Percentiles rank a stretch among this genome's conserved stretches.
phyloP scores from a whole-genome alignment of 805 yeast species.

The Osmozyma mogii region DNA sequence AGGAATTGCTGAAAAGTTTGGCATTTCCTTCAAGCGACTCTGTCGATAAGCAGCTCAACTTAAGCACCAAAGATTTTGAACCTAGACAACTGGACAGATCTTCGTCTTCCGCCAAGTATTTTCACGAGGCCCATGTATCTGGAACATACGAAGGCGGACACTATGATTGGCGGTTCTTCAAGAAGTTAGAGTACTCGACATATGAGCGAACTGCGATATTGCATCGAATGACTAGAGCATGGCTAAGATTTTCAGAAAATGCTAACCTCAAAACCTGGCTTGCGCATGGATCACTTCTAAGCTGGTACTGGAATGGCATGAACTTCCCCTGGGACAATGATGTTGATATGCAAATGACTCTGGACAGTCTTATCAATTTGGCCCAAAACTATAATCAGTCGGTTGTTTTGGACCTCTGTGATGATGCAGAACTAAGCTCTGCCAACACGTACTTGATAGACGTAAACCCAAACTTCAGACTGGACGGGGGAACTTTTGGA shows the following conservation, averaged over 20 bases:
- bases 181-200: slow-evolving; percentile 10
- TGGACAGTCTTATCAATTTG: slow-evolving; percentile 35
- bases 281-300: slow-evolving; percentile 58
- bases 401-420: slow-evolving; percentile 9
- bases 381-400: slow-evolving; percentile 41
- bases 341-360: slow-evolving; percentile 57
- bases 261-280: slow-evolving; percentile 49
- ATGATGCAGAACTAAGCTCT: too few species aligned
- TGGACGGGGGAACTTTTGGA: slow-evolving; percentile 36
- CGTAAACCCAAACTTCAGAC: slow-evolving; percentile 18
- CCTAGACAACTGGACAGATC: too few species aligned
- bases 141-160: slow-evolving; percentile 4
- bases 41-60: too few species aligned
- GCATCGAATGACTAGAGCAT: slow-evolving; percentile 44
- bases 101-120: slow-evolving; percentile 6
- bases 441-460: too few species aligned
- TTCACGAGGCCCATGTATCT: slow-evolving; percentile 8
- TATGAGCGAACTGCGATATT: slow-evolving; percentile 33
- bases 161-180: slow-evolving; percentile 33
- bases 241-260: slow-evolving; percentile 40
- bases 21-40: too few species aligned
- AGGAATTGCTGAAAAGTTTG: too few species aligned
- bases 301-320: slow-evolving; percentile 60
- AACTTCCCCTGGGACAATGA: slow-evolving; percentile 64
- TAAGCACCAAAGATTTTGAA: too few species aligned